Evolutionary conservation across 1,284 basidiomycete species (phyloP), one percentile per base, ranked within the genome.

Genomic region (Trichosporon asahii): DNA sequence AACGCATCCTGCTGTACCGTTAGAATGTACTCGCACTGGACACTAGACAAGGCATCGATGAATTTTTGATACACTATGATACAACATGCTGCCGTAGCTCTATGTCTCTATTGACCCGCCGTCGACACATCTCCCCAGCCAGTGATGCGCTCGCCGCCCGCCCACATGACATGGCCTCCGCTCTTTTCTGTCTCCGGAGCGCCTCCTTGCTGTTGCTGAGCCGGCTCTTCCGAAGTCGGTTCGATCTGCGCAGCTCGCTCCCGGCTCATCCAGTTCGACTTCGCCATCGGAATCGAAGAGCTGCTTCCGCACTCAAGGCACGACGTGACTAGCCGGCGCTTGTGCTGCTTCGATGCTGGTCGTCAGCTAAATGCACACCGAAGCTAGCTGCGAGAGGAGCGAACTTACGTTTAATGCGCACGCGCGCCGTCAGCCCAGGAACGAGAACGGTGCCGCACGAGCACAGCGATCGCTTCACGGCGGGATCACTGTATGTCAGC

Each of bases 371-470:
- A n/a, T n/a, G n/a, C n/a, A n/a, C n/a, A n/a, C n/a, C n/a, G n/a
- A n/a, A n/a, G n/a, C n/a, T n/a, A n/a, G n/a, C n/a, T n/a, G 21
- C 14, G 4, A 33, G 57, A 33, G 57, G 11, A 8, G 40, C 5
- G 1, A 9, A 75, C 78, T 75, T 66, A 81, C 80, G 75, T 44
- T 77, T 66, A 57, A 80, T 77, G 18, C 81, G 74, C 5, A 81
- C 72, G 4, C 76, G 70, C 33, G 72, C 70, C 1, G 80, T 82
- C 35, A 81, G 64, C 3, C 81, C 81, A 6, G 80, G 80, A 11
- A 83, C 72, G 1, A 82, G 74, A 1, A 82, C 74, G 1, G 81
- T 77, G 12, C 71, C 70, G 74, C 81, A 83, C 7, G 29, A 49
- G 70, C 81, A 83, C 23, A 80, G 65, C 0, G 74, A 66, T 18